These are phyloP conservation scores for Triglochin maritima DNA, from an alignment of 106 monocot genomes.

Conservation along the genomic window DNA sequence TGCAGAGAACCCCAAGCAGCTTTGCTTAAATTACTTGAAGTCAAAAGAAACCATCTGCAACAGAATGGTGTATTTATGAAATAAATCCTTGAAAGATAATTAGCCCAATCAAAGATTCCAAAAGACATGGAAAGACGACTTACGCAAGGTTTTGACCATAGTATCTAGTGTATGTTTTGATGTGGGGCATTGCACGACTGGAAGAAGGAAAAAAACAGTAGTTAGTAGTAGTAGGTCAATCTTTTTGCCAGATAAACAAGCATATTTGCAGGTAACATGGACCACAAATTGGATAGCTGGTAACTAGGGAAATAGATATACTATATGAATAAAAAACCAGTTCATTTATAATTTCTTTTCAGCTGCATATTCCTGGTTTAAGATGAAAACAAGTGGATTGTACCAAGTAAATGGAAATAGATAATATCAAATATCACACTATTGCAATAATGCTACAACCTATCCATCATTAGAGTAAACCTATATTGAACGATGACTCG, in stretches of 20 bases:
- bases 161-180: conserved; percentile 84
- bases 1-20: conserved; percentile 99
- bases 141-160: conserved; percentile 91
- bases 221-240: neutral
- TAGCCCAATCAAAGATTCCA: neutral
- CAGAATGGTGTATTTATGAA: neutral
- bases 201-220: conserved; percentile 10
- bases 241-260: neutral
- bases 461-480: neutral
- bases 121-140: conserved; percentile 3
- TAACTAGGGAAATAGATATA: no score
- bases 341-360: no score
- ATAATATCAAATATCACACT: no score
- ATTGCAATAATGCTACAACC: no score
- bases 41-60: conserved; percentile 84
- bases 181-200: conserved; percentile 96
- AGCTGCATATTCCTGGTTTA: no score
- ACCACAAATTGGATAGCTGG: no score
- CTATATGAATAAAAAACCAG: no score
- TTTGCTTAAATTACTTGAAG: conserved; percentile 97
- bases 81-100: neutral
- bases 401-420: no score
- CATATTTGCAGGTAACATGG: neutral
- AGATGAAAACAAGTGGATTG: no score
- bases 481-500: no score